Conservation (phyloP, 1,284 basidiomycete species). For the Irpex lacteus region DNA sequence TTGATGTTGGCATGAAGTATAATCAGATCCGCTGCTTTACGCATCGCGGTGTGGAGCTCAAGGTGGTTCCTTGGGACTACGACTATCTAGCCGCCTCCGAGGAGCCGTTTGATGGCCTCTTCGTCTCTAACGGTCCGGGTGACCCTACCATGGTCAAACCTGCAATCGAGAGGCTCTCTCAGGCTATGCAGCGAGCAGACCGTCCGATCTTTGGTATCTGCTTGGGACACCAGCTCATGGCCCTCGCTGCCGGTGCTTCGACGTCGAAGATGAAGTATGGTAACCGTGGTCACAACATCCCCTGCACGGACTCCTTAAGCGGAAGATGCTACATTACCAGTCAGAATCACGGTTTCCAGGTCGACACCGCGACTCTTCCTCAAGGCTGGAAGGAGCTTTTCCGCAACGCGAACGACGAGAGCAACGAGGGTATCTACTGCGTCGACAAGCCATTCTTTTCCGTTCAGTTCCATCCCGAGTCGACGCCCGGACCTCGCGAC, state of each 20-base stretch:
- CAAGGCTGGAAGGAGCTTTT: slow-evolving; percentile 93
- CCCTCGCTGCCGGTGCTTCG: slow-evolving; percentile 89
- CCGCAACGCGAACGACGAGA: slow-evolving; percentile 94
- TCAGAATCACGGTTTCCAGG: slow-evolving; percentile 99
- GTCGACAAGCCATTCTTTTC: slow-evolving; percentile 94
- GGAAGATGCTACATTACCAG: slow-evolving; percentile 99
- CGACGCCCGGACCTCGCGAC: slow-evolving; percentile 96
- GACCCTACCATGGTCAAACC: slow-evolving; percentile 85
- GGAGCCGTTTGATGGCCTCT: slow-evolving; percentile 91
- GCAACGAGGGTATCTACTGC: slow-evolving; percentile 97
- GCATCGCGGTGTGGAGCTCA: slow-evolving; percentile 90
- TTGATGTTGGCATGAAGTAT: slow-evolving; percentile 99
- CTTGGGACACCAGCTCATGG: slow-evolving; percentile 96
- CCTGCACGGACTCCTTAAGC: slow-evolving; percentile 91
- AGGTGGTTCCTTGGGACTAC: slow-evolving; percentile 97
- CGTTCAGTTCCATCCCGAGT: slow-evolving; percentile 99
- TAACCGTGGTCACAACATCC: slow-evolving; percentile 98
- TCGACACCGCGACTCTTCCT: slow-evolving; percentile 81
- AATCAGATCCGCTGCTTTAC: slow-evolving; percentile 99
- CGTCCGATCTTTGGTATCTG: slow-evolving; percentile 98
- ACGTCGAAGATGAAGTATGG: slow-evolving; percentile 99
- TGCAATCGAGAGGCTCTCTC: slow-evolving; percentile 73
- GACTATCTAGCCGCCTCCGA: slow-evolving; percentile 77
- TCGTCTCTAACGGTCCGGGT: slow-evolving; percentile 98
- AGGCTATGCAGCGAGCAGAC: slow-evolving; percentile 72